Evolutionary conservation across 2,329 filamentous ascomycete species (phyloP).

Genomic region (Paradendryphiella salina): DNA sequence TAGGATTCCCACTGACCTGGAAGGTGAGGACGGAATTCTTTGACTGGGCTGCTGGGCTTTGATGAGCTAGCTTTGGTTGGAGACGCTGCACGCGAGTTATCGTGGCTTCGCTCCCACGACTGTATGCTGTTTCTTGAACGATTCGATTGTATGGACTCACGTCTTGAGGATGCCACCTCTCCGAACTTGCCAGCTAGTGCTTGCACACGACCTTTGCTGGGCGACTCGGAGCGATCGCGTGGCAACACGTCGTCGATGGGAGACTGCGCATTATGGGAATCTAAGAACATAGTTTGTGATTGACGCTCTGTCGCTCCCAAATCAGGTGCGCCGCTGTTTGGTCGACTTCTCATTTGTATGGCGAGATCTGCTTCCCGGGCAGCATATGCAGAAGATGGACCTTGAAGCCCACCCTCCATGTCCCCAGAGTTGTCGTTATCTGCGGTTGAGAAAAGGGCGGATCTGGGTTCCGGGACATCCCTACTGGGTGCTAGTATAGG

Average conservation of each 20-base stretch:
- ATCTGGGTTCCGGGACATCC: constrained; percentile 51
- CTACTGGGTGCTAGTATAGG: constrained; percentile 56
- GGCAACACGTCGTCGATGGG: constrained; percentile 36
- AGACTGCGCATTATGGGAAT: constrained; percentile 38
- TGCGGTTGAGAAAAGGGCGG: constrained; percentile 52
- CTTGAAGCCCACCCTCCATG: constrained; percentile 32
- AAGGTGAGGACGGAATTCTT: constrained; percentile 55
- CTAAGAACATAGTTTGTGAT: constrained; percentile 43
- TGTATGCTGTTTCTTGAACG: constrained; percentile 47
- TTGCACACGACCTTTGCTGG: constrained; percentile 55
- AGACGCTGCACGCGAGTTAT: constrained; percentile 43
- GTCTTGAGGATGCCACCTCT: constrained; percentile 51
- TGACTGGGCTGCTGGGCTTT: constrained; percentile 44
- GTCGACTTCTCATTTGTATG: constrained; percentile 29
- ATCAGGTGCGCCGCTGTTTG: constrained; percentile 25
- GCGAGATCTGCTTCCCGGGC: constrained; percentile 46
- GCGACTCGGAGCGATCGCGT: constrained; percentile 49
- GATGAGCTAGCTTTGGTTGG: constrained; percentile 34
- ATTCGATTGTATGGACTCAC: constrained; percentile 52
- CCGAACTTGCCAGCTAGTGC: constrained; percentile 57
- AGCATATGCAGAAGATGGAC: constrained; percentile 35
- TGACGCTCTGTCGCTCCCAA: constrained; percentile 38
- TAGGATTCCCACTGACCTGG: constrained; percentile 60
- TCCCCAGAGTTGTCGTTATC: constrained; percentile 39
- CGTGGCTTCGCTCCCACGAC: constrained; percentile 47